These are phyloP conservation scores for Colletotrichum sp. DNA, from an alignment of 2,329 filamentous ascomycete species.

Conservation along the genomic window DNA sequence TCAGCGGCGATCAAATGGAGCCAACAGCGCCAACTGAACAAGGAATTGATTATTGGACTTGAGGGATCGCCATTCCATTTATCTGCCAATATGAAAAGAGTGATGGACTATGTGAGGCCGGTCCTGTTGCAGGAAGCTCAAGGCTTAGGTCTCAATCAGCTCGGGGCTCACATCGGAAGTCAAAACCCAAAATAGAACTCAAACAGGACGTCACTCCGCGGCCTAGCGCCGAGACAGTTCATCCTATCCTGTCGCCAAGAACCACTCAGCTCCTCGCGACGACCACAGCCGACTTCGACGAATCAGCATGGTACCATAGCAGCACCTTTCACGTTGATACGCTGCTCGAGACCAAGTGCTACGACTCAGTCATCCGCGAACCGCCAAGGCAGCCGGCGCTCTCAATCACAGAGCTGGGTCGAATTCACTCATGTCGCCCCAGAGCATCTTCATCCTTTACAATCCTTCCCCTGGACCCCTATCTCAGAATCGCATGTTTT, in stretches of 20 bases:
- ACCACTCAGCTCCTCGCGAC: not conserved
- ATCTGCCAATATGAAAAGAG: not conserved
- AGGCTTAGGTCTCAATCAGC: not conserved
- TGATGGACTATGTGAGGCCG: accelerated
- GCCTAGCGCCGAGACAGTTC: not conserved
- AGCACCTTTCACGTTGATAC: not conserved
- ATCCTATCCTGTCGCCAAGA: not conserved
- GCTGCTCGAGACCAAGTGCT: not conserved
- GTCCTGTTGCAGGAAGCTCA: accelerated
- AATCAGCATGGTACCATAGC: not conserved
- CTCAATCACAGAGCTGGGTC: not conserved
- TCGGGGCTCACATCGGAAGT: not conserved
- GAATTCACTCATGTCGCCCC: not conserved
- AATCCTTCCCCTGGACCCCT: not conserved
- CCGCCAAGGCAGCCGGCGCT: not conserved
- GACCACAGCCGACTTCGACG: not conserved
- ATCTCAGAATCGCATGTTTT: not conserved
- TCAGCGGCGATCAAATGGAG: not conserved
- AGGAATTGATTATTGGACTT: accelerated
- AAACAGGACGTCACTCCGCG: not conserved
- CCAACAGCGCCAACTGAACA: not conserved
- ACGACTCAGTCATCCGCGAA: not conserved
- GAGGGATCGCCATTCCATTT: not conserved
- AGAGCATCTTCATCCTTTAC: not conserved
- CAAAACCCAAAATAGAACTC: not conserved